Evolutionary conservation across 2,329 filamentous ascomycete genomes (phyloP).

Genomic region (Colletotrichum graminicola): DNA sequence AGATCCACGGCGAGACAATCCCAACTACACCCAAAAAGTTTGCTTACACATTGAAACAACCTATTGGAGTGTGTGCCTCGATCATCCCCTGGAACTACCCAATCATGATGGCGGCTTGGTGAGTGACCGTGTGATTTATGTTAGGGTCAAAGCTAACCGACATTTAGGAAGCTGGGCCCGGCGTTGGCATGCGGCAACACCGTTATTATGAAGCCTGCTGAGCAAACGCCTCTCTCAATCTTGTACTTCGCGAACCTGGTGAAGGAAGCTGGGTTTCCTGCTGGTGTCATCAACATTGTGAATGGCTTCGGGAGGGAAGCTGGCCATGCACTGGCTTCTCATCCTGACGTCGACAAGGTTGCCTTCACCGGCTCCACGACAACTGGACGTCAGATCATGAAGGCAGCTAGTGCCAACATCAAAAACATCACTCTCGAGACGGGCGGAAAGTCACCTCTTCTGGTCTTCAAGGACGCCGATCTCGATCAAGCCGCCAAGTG

Average conservation of each 20-base stretch:
- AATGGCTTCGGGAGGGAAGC: conserved; percentile 78
- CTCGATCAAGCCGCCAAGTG: conserved; percentile 76
- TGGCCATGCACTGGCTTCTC: conserved; percentile 75
- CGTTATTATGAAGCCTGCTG: conserved; percentile 74
- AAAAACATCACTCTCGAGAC: conserved; percentile 77
- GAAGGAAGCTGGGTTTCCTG: conserved; percentile 80
- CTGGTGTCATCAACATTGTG: conserved; percentile 81
- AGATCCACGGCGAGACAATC: conserved; percentile 82
- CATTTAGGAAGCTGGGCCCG: conserved; percentile 80
- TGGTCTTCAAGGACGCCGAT: conserved; percentile 76
- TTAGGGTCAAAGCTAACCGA: background rate
- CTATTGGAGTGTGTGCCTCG: conserved; percentile 79
- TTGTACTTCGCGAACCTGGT: conserved; percentile 75
- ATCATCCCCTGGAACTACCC: conserved; percentile 88
- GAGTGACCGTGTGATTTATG: background rate
- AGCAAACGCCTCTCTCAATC: conserved; percentile 76
- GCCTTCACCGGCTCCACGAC: conserved; percentile 83
- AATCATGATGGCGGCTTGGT: conserved; percentile 50
- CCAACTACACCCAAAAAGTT: conserved; percentile 76
- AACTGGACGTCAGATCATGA: conserved; percentile 82
- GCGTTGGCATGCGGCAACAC: conserved; percentile 74
- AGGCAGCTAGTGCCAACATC: conserved; percentile 73
- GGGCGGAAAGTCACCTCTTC: conserved; percentile 74
- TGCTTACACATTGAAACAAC: conserved; percentile 80
- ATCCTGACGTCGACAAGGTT: conserved; percentile 79